Evolutionary conservation across 305 asterid species (phyloP).

Genomic region (Nicotiana rustica): DNA sequence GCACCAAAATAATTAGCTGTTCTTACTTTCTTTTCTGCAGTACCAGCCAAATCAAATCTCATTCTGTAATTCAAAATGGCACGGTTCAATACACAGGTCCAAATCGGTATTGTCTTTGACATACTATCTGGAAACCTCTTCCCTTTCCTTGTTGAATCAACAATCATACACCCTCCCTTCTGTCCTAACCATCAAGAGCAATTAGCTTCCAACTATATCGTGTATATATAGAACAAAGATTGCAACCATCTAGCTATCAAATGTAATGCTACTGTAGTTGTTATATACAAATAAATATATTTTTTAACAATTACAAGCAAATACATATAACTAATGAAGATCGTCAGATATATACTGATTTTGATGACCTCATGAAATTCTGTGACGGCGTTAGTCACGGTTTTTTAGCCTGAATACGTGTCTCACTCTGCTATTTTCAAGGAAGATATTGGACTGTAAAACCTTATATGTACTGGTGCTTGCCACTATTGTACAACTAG

Average conservation of each 20-base stretch:
- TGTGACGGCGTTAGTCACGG: no score
- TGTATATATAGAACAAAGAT: conserved; percentile 18
- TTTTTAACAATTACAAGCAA: no score
- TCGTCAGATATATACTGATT: no score
- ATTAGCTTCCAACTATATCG: conserved; percentile 32
- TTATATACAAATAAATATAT: background rate
- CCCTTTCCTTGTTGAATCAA: conserved; percentile 95
- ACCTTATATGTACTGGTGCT: no score
- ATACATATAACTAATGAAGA: background rate
- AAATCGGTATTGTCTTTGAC: conserved; percentile 96
- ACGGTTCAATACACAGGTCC: conserved; percentile 94
- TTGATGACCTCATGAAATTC: no score
- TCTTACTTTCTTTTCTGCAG: conserved; percentile 54
- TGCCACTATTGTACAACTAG: no score
- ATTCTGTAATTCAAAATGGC: conserved; percentile 62
- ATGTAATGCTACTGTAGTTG: background rate
- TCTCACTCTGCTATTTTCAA: no score
- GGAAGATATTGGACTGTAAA: no score
- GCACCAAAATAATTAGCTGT: background rate
- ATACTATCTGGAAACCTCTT: conserved; percentile 97
- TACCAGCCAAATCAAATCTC: conserved; percentile 36
- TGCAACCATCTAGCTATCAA: conserved; percentile 19
- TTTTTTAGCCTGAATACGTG: no score
- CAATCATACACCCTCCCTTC: conserved; percentile 96
- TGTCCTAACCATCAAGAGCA: conserved; percentile 68